A percentile compares a stretch with the other conserved stretches of the same genome.
These are phyloP conservation scores for Nothophoma quercina DNA, from an alignment of 2,329 filamentous ascomycete species.

Conservation along the genomic window DNA sequence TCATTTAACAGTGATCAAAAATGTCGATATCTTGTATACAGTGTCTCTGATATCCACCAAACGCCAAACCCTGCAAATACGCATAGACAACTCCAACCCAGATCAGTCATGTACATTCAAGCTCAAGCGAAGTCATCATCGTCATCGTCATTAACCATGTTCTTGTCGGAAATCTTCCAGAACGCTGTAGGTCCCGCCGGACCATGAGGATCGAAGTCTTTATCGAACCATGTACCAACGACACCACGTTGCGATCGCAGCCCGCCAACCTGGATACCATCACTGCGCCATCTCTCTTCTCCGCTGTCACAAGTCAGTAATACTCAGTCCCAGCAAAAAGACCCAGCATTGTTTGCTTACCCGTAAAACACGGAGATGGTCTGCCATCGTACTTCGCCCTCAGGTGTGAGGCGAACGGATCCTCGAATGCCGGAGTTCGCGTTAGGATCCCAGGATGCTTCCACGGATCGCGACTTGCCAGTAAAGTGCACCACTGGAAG, in stretches of 20 bases:
- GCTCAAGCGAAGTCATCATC: slow-evolving; percentile 9
- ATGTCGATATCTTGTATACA: too few relatives aligned
- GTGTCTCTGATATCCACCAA: too few relatives aligned
- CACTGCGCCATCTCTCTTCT: slow-evolving; percentile 77
- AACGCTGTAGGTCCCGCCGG: slow-evolving; percentile 78
- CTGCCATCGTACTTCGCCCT: slow-evolving; percentile 79
- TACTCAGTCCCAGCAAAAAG: slow-evolving; percentile 6
- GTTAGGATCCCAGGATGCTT: slow-evolving; percentile 72
- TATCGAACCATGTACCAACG: slow-evolving; percentile 80
- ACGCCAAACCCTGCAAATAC: too few relatives aligned
- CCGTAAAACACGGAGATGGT: slow-evolving; percentile 68
- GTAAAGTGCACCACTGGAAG: slow-evolving; percentile 73
- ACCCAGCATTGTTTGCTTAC: slow-evolving; percentile 35
- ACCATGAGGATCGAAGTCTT: slow-evolving; percentile 71
- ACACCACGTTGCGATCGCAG: slow-evolving; percentile 70
- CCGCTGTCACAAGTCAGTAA: slow-evolving; percentile 55
- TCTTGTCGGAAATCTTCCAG: slow-evolving; percentile 72
- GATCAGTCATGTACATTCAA: too few relatives aligned
- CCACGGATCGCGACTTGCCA: slow-evolving; percentile 68
- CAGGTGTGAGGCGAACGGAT: slow-evolving; percentile 68
- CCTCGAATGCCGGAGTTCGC: slow-evolving; percentile 72
- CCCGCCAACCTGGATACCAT: slow-evolving; percentile 78
- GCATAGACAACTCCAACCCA: too few relatives aligned
- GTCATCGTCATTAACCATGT: slow-evolving; percentile 16
- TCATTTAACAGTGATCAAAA: too few relatives aligned